phyloP scores from a whole-genome alignment of 2,329 filamentous ascomycete genomes.

The Cryphonectria radicalis region DNA sequence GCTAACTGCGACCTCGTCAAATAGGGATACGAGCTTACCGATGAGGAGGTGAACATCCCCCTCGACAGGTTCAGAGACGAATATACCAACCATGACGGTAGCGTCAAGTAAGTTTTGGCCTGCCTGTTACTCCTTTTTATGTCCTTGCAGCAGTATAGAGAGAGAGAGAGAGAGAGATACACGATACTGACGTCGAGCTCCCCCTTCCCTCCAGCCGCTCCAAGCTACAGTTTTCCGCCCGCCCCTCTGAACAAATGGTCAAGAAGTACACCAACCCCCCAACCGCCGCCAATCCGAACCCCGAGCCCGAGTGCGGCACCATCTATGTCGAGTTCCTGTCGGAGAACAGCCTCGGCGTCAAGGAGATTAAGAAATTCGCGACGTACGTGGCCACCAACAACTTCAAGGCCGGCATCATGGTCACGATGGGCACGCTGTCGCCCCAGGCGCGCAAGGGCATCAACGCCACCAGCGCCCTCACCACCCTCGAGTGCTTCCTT shows the following conservation, averaged over 20 bases:
- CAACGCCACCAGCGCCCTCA: slow-evolving; percentile 73
- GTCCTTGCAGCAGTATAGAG: no score
- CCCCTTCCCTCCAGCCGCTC: slow-evolving; percentile 62
- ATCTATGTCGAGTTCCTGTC: slow-evolving; percentile 92
- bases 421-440: slow-evolving; percentile 81
- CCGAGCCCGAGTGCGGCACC: slow-evolving; percentile 75
- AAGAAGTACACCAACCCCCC: slow-evolving; percentile 78
- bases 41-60: slow-evolving; percentile 85
- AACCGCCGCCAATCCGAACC: slow-evolving; percentile 70
- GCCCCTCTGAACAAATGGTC: slow-evolving; percentile 83
- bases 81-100: slow-evolving; percentile 74
- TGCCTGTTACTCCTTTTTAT: neutral
- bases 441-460: slow-evolving; percentile 87
- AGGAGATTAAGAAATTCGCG: slow-evolving; percentile 89
- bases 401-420: slow-evolving; percentile 89
- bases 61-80: slow-evolving; percentile 78
- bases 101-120: slow-evolving; percentile 66
- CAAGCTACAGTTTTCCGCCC: slow-evolving; percentile 85
- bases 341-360: slow-evolving; percentile 81
- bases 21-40: slow-evolving; percentile 90
- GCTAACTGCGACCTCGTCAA: slow-evolving; percentile 17
- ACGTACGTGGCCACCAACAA: slow-evolving; percentile 78
- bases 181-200: neutral
- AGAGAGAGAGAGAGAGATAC: neutral
- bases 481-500: slow-evolving; percentile 90